Evolutionary conservation across 352 stramenopile species (phyloP), one percentile per base, ranked within the genome.

Genomic region (Pythium rishiriense): DNA sequence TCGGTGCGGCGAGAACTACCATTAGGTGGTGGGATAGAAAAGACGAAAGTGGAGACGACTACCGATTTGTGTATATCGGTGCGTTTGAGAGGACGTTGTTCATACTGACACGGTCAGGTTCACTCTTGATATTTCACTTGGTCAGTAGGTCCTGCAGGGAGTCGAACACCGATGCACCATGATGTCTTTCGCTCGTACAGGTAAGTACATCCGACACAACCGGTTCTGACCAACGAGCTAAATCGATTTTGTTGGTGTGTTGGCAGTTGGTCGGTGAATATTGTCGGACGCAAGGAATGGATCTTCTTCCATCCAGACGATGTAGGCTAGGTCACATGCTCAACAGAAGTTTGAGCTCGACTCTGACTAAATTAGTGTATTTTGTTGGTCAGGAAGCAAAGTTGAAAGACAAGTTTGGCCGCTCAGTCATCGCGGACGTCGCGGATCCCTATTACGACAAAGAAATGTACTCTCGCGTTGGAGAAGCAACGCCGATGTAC

Each of bases 61-160:
- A 98, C 76, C 88, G 92, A 51, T 99, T 99, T 63, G 91, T 98
- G 11, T 99, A 99, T 69, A 89, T 98, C 33, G 97, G 86, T 90
- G 22, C 19, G 45, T 50, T 17, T 17, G 1, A 4, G 33, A 12
- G 11, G 7, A 39, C n/a, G n/a, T n/a, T n/a, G n/a, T n/a, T n/a
- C n/a, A n/a, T n/a, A n/a, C n/a, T n/a, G n/a, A n/a, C n/a, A n/a
- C n/a, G n/a, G n/a, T n/a, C n/a, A n/a, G n/a, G n/a, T n/a, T n/a
- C n/a, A n/a, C n/a, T n/a, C n/a, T n/a, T n/a, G n/a, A n/a, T n/a
- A n/a, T 10, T 9, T 39, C 33, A 14, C 7, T 21, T 2, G 37
- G 6, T n/a, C 4, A n/a, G 0, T 46, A 95, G 86, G 97, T 26
- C 91, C 95, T 5, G 57, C 69, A 25, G 87, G 81, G 51, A 98